phyloP scores from a whole-genome alignment of 192 early-diverging fungal species.

The Funneliformis geosporum region DNA sequence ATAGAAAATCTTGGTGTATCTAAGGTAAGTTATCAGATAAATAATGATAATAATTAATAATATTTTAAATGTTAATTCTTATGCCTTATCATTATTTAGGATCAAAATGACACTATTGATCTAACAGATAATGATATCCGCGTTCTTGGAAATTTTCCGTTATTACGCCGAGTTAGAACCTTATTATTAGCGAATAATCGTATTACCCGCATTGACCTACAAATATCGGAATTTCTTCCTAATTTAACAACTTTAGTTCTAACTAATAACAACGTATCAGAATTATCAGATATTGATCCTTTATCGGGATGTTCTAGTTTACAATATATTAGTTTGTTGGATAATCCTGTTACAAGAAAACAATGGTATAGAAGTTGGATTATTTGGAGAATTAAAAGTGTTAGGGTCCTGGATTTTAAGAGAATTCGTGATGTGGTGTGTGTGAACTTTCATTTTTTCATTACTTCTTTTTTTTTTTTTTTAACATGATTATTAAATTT shows the following conservation, averaged over 20 bases:
- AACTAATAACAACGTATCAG: conserved; percentile 81
- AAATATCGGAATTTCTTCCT: conserved; percentile 68
- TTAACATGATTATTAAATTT: no score
- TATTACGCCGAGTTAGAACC: conserved; percentile 68
- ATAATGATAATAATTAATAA: not conserved
- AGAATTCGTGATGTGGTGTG: conserved; percentile 67
- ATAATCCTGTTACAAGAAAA: conserved; percentile 86
- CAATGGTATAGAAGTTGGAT: conserved; percentile 83
- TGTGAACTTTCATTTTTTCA: not conserved
- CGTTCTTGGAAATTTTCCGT: conserved; percentile 85
- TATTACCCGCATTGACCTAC: conserved; percentile 74
- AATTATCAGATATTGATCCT: conserved; percentile 85
- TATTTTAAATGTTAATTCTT: not conserved
- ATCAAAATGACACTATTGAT: conserved; percentile 91
- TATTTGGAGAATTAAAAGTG: conserved; percentile 73
- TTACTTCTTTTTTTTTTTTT: no score
- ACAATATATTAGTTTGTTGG: conserved; percentile 72
- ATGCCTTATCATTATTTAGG: conserved; percentile 44
- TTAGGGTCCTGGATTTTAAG: conserved; percentile 88
- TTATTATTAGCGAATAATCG: conserved; percentile 90
- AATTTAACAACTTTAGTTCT: conserved; percentile 79
- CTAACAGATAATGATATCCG: conserved; percentile 91
- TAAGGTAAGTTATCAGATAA: conserved; percentile 57
- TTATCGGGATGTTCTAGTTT: conserved; percentile 51
- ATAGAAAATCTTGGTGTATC: conserved; percentile 97